phyloP scores from a whole-genome alignment of 441 rosid species.

The Populus hybrid region DNA sequence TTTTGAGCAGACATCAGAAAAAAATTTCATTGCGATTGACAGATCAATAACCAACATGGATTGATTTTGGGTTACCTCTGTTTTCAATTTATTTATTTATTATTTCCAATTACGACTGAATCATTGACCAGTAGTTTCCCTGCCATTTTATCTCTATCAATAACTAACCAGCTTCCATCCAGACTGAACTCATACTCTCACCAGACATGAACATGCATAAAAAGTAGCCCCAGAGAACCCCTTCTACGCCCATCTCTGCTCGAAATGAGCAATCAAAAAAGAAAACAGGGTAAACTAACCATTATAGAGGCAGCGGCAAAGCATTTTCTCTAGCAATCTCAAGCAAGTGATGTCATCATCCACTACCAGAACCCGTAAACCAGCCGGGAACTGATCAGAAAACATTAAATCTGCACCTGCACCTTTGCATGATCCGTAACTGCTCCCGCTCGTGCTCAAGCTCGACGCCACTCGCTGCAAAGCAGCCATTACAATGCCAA shows the following conservation, averaged over 20 bases:
- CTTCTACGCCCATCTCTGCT: not conserved
- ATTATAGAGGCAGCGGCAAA: constrained; percentile 53
- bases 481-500: constrained; percentile 24
- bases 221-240: not conserved
- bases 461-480: constrained; percentile 34
- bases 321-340: constrained; percentile 63
- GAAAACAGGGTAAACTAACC: constrained; percentile 29
- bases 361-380: constrained; percentile 73
- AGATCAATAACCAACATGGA: not conserved
- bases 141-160: not conserved
- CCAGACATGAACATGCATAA: not conserved
- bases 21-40: not conserved
- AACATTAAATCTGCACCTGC: constrained; percentile 19
- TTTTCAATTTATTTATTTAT: not conserved
- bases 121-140: not conserved
- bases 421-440: constrained; percentile 18
- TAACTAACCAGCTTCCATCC: not conserved
- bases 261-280: not conserved
- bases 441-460: constrained; percentile 20
- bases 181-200: not conserved
- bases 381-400: constrained; percentile 60
- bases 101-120: not conserved
- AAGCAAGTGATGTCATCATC: constrained; percentile 73
- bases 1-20: not conserved
- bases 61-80: not conserved